Conservation (phyloP, 192 early-diverging fungal genomes). For the Coemansia sp. region DNA sequence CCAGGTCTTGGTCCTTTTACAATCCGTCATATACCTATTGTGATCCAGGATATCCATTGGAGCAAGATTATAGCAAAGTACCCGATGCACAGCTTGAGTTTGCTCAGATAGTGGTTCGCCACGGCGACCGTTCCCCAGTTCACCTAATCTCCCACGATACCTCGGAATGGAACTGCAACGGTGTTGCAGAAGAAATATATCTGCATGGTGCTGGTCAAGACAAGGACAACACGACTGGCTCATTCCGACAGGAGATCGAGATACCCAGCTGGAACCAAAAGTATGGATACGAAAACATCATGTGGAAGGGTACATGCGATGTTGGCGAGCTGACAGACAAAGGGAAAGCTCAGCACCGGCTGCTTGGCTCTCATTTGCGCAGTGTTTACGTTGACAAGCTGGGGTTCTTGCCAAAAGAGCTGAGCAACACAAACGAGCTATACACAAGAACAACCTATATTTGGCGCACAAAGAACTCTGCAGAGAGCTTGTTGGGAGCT, state of each 20-base stretch:
- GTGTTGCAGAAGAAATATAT: slow-evolving; percentile 31
- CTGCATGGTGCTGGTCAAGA: slow-evolving; percentile 30
- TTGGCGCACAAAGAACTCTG: slow-evolving; percentile 61
- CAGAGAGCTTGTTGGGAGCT: slow-evolving; percentile 51
- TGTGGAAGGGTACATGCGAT: slow-evolving; percentile 55
- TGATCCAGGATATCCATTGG: slow-evolving; percentile 31
- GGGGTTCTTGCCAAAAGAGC: slow-evolving; percentile 38
- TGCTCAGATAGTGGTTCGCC: slow-evolving; percentile 60
- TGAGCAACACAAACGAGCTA: slow-evolving; percentile 42
- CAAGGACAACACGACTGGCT: slow-evolving; percentile 38
- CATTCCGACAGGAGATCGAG: slow-evolving; percentile 38
- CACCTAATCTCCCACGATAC: slow-evolving; percentile 38
- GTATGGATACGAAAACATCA: slow-evolving; percentile 36
- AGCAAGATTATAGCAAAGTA: slow-evolving; percentile 22
- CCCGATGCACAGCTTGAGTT: slow-evolving; percentile 55
- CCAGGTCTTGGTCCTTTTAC: slow-evolving; percentile 12
- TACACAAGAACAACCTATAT: slow-evolving; percentile 63
- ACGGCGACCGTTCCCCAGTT: slow-evolving; percentile 58
- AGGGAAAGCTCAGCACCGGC: slow-evolving; percentile 57
- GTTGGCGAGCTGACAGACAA: slow-evolving; percentile 62
- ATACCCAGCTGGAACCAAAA: slow-evolving; percentile 47
- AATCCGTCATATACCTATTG: slow-evolving; percentile 44
- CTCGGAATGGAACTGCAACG: slow-evolving; percentile 44
- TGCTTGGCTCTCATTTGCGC: slow-evolving; percentile 49
- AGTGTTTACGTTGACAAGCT: slow-evolving; percentile 57